Evolutionary conservation across 2,329 filamentous ascomycete genomes (phyloP).

Genomic region (Fusarium sp.): DNA sequence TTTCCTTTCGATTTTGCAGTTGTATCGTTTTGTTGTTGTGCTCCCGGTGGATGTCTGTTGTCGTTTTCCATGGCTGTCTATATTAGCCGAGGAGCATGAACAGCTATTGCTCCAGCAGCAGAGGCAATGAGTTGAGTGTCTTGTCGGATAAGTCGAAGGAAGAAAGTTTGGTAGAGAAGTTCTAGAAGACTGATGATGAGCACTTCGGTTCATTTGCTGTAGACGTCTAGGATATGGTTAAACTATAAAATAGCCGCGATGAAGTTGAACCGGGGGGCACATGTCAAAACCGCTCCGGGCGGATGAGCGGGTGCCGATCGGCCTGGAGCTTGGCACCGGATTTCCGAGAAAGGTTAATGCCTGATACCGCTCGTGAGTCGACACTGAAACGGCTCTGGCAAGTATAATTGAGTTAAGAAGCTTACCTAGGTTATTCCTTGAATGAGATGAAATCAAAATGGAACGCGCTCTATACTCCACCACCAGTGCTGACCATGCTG

Average conservation of each 20-base stretch:
- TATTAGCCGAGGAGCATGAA: background rate
- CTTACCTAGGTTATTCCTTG: background rate
- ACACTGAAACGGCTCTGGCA: background rate
- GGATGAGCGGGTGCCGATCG: conserved; percentile 42
- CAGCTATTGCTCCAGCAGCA: background rate
- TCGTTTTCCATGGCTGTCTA: conserved; percentile 24
- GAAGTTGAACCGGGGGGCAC: conserved; percentile 21
- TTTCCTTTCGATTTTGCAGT: conserved; percentile 29
- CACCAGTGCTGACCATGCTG: background rate
- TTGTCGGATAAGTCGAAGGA: background rate
- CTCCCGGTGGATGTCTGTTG: background rate
- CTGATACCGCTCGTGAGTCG: conserved; percentile 5
- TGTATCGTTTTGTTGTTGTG: background rate
- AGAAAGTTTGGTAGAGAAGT: background rate
- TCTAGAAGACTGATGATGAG: background rate
- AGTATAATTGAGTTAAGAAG: background rate
- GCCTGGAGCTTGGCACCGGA: conserved; percentile 18
- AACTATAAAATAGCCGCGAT: background rate
- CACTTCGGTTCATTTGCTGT: background rate
- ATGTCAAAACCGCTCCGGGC: conserved; percentile 29
- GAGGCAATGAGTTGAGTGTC: background rate
- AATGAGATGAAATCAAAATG: background rate
- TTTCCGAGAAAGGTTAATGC: conserved; percentile 24
- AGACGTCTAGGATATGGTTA: background rate
- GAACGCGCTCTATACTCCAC: background rate